A percentile compares a stretch with the other conserved stretches of the same genome.
Conservation (phyloP, 2,329 filamentous ascomycete species). For the Dothideomycetidae sp. region DNA sequence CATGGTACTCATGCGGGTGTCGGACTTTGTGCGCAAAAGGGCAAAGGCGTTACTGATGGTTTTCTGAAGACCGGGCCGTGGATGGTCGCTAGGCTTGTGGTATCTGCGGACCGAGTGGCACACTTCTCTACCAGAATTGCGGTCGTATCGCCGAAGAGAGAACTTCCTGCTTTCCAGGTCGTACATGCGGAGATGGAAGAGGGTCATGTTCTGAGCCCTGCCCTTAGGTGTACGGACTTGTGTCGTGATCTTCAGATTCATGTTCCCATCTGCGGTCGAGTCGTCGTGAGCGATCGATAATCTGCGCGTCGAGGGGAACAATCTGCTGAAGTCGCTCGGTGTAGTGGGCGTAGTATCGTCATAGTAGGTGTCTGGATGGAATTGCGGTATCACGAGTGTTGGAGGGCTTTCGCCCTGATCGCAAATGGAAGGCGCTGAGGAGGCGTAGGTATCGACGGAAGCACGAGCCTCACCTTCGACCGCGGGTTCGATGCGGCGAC, state of each 20-base stretch:
- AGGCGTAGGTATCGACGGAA: conserved; percentile 69
- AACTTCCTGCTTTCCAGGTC: conserved; percentile 77
- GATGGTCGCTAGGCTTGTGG: conserved; percentile 38
- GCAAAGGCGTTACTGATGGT: conserved; percentile 47
- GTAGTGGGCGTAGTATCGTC: conserved; percentile 60
- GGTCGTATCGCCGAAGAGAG: conserved; percentile 79
- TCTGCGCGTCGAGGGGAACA: conserved; percentile 75
- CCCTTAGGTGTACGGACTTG: conserved; percentile 40
- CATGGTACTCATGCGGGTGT: conserved; percentile 30
- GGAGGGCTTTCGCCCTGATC: conserved; percentile 36
- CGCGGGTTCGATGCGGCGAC: not conserved
- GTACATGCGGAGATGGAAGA: conserved; percentile 93
- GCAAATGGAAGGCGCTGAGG: conserved; percentile 50
- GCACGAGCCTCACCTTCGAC: conserved; percentile 32
- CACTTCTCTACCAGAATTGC: conserved; percentile 84
- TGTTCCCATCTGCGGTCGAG: conserved; percentile 79
- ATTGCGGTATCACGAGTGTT: conserved; percentile 44
- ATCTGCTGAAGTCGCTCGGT: conserved; percentile 63
- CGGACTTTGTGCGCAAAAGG: conserved; percentile 41
- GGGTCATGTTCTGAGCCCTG: conserved; percentile 49
- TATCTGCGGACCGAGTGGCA: conserved; percentile 69
- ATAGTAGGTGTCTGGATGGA: conserved; percentile 47
- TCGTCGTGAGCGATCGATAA: conserved; percentile 82
- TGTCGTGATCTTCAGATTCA: conserved; percentile 87
- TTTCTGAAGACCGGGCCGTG: conserved; percentile 39